Evolutionary conservation across 2,329 filamentous ascomycete species (phyloP).

Genomic region (Trichoderma sp.): DNA sequence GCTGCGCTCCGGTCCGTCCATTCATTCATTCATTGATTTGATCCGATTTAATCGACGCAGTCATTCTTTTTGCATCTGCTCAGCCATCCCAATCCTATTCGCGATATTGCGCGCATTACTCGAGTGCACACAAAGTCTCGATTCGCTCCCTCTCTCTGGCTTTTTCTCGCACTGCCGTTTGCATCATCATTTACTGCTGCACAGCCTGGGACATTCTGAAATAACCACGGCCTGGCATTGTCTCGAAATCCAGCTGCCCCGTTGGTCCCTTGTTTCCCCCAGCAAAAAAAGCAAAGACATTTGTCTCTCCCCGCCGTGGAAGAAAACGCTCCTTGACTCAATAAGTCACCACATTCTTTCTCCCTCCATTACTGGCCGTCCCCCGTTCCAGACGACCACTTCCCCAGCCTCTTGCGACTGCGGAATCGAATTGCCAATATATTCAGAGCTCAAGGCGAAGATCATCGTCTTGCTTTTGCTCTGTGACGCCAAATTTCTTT

Average conservation of each 20-base stretch:
- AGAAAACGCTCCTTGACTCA: conserved; percentile 25
- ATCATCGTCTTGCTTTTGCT: conserved; percentile 23
- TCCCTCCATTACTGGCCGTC: conserved; percentile 26
- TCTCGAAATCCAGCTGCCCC: conserved; percentile 28
- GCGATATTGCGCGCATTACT: background rate
- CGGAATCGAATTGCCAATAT: conserved; percentile 11
- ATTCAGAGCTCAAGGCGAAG: conserved; percentile 17
- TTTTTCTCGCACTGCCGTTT: conserved; percentile 1
- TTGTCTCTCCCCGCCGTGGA: conserved; percentile 22
- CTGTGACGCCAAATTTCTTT: background rate
- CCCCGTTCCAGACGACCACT: conserved; percentile 31
- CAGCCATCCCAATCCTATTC: background rate
- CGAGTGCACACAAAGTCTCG: conserved; percentile 16
- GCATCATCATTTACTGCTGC: background rate
- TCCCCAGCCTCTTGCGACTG: conserved; percentile 21
- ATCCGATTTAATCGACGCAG: conserved; percentile 1
- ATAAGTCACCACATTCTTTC: conserved; percentile 30
- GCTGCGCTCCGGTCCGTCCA: conserved; percentile 20
- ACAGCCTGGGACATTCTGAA: background rate
- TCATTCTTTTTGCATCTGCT: conserved; percentile 5
- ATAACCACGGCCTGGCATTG: background rate
- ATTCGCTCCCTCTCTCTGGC: conserved; percentile 22
- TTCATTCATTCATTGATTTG: conserved; percentile 12
- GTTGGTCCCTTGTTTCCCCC: conserved; percentile 21
- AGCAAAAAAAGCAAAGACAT: conserved; percentile 27